These are phyloP conservation scores for Caloboletus firmus DNA, from an alignment of 1,284 basidiomycete genomes.

Conservation along the genomic window DNA sequence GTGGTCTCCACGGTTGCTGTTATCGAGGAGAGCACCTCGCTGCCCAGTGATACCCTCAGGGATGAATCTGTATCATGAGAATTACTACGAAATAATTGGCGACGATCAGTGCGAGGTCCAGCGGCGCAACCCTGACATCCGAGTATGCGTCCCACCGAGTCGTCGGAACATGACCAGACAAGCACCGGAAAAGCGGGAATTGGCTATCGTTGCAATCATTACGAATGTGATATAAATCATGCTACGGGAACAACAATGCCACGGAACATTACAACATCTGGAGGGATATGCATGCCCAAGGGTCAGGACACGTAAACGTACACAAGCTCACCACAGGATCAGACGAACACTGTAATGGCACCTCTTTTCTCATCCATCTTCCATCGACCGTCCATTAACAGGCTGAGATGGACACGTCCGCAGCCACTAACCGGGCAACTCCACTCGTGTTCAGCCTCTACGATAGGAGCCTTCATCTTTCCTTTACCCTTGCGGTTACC, in stretches of 20 bases:
- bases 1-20: constrained; percentile 7
- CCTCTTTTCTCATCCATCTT: constrained; percentile 43
- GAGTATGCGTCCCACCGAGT: background rate
- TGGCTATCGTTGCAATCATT: constrained; percentile 19
- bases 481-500: constrained; percentile 40
- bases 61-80: background rate
- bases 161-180: background rate
- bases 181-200: background rate
- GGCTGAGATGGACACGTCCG: constrained; percentile 52
- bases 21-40: constrained; percentile 2
- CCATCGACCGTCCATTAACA: constrained; percentile 56
- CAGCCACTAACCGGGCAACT: constrained; percentile 62
- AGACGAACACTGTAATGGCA: constrained; percentile 50
- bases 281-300: constrained; percentile 6
- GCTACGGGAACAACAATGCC: constrained; percentile 2
- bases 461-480: constrained; percentile 37
- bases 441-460: constrained; percentile 57
- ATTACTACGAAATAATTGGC: background rate
- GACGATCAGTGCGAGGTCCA: background rate
- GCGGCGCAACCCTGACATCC: background rate
- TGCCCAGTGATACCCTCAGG: constrained; percentile 9
- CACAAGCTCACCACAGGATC: constrained; percentile 16
- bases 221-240: constrained; percentile 21
- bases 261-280: constrained; percentile 1
- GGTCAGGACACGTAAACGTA: constrained; percentile 16